Conservation (phyloP, 306 rosid genomes). For the Geum urbanum region DNA sequence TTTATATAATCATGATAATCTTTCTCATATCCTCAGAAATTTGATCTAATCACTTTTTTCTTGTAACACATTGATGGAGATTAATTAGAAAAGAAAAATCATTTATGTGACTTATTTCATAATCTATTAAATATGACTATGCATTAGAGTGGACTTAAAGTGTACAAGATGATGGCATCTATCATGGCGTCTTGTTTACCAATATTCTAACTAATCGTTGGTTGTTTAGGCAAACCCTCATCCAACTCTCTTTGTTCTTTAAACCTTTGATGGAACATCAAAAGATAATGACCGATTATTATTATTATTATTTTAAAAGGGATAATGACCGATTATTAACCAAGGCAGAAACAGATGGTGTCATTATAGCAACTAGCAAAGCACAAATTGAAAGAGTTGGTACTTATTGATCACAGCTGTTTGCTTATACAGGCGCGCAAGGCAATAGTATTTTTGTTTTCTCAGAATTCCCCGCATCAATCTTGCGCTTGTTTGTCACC, state of each 20-base stretch:
- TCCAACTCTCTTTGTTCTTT: constrained; percentile 16
- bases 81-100: neutral
- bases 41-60: neutral
- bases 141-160: constrained; percentile 2
- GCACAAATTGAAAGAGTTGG: neutral
- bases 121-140: neutral
- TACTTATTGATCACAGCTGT: neutral
- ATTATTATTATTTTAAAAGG: too few species aligned
- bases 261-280: constrained; percentile 14
- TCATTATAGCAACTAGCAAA: constrained; percentile 22
- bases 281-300: constrained; percentile 15
- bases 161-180: constrained; percentile 22
- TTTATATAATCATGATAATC: too few species aligned
- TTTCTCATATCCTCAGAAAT: too few species aligned
- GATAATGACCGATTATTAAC: constrained; percentile 13
- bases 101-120: neutral
- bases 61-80: neutral
- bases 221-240: constrained; percentile 19
- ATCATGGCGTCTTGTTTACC: constrained; percentile 19
- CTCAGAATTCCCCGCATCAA: neutral
- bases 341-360: neutral
- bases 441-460: neutral
- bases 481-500: neutral
- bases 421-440: neutral
- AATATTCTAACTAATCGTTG: constrained; percentile 29